Conservation (phyloP, 2,329 filamentous ascomycete species). For the Talaromyces sp. region DNA sequence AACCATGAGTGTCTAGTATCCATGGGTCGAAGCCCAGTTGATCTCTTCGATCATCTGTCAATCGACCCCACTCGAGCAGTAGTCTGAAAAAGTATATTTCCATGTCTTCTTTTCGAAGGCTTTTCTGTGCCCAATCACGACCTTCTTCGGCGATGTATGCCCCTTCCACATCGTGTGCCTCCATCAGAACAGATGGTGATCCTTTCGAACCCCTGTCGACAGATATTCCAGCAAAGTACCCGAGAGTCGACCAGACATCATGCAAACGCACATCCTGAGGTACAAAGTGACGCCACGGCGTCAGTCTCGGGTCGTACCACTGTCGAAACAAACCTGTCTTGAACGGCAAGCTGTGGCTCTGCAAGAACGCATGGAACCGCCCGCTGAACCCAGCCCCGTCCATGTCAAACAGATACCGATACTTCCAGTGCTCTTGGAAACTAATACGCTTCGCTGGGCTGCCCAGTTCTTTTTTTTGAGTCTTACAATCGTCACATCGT, state of each 20-base stretch:
- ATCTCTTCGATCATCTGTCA: slow-evolving; percentile 59
- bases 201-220: slow-evolving; percentile 35
- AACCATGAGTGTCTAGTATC: neutral
- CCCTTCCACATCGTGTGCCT: slow-evolving; percentile 49
- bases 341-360: slow-evolving; percentile 63
- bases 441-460: slow-evolving; percentile 37
- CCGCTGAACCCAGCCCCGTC: slow-evolving; percentile 65
- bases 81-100: slow-evolving; percentile 75
- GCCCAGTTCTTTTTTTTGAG: slow-evolving; percentile 50
- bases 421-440: slow-evolving; percentile 56
- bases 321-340: slow-evolving; percentile 66
- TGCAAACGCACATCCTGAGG: slow-evolving; percentile 70
- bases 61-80: slow-evolving; percentile 68
- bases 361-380: slow-evolving; percentile 59
- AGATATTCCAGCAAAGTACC: slow-evolving; percentile 62
- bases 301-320: slow-evolving; percentile 72
- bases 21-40: slow-evolving; percentile 34
- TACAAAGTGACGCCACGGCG: slow-evolving; percentile 75
- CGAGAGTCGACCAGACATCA: slow-evolving; percentile 65
- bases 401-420: slow-evolving; percentile 66
- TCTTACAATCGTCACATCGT: slow-evolving; percentile 53
- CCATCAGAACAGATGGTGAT: slow-evolving; percentile 43
- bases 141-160: slow-evolving; percentile 63
- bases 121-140: slow-evolving; percentile 58
- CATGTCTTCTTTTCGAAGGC: slow-evolving; percentile 66